A percentile compares a stretch with the other conserved stretches of the same genome.
phyloP scores from a whole-genome alignment of 2,329 filamentous ascomycete species.

The Penicillium sp. region DNA sequence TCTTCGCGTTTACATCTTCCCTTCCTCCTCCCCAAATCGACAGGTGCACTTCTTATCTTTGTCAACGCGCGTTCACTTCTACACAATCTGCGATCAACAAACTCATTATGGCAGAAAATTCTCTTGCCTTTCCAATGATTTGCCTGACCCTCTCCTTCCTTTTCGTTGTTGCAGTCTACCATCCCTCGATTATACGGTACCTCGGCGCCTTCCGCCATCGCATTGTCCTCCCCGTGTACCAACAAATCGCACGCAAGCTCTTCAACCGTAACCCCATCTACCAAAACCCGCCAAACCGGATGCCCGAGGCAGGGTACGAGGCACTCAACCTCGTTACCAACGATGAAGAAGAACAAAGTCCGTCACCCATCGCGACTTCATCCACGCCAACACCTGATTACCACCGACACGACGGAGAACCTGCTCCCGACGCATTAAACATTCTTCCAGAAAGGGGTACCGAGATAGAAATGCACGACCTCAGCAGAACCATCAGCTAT shows the following conservation, averaged over 20 bases:
- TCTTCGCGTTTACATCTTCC: not conserved
- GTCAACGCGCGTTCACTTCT: not conserved
- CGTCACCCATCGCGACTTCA: not conserved
- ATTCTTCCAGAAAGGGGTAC: no score
- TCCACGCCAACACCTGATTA: not conserved
- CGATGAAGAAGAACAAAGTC: not conserved
- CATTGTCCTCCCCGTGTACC: not conserved
- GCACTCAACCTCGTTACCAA: not conserved
- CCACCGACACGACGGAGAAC: not conserved
- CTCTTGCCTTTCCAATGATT: slow-evolving; percentile 8
- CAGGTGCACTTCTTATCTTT: not conserved
- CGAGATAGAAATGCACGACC: not conserved
- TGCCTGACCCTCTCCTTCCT: slow-evolving; percentile 21
- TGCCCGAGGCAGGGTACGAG: not conserved
- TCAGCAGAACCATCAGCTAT: no score
- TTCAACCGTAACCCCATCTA: not conserved
- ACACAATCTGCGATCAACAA: not conserved
- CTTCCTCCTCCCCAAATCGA: not conserved
- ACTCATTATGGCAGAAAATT: not conserved
- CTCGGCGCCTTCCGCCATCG: not conserved
- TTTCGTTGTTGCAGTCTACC: slow-evolving; percentile 12
- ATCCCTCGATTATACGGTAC: not conserved
- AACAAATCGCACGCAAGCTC: not conserved
- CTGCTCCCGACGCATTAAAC: not conserved
- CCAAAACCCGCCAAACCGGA: not conserved